A percentile compares a stretch with the other conserved stretches of the same genome.
Conservation (phyloP, 2,329 filamentous ascomycete genomes). For the Biscogniauxia sp. region DNA sequence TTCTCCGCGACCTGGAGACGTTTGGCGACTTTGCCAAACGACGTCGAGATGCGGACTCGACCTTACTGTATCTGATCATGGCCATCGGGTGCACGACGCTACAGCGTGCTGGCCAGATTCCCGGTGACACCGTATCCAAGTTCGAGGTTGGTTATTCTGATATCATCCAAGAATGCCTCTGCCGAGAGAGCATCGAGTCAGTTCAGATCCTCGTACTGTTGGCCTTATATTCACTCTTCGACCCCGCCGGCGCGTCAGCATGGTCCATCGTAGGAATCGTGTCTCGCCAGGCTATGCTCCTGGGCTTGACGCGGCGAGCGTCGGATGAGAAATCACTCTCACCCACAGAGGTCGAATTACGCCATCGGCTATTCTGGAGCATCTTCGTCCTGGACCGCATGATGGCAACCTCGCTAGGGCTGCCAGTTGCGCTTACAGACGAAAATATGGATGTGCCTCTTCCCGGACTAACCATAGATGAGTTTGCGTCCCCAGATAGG, state of each 20-base stretch:
- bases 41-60: slow-evolving; percentile 32
- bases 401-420: slow-evolving; percentile 41
- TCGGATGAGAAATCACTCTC: slow-evolving; percentile 27
- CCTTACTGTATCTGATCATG: slow-evolving; percentile 43
- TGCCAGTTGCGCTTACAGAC: slow-evolving; percentile 39
- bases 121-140: slow-evolving; percentile 29
- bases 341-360: slow-evolving; percentile 29
- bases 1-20: slow-evolving; percentile 35
- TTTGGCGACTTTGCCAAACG: slow-evolving; percentile 24
- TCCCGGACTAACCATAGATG: slow-evolving; percentile 43
- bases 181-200: slow-evolving; percentile 35
- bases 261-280: slow-evolving; percentile 41
- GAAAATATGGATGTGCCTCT: slow-evolving; percentile 40
- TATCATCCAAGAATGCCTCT: slow-evolving; percentile 41
- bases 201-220: slow-evolving; percentile 42
- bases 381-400: slow-evolving; percentile 45
- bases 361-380: slow-evolving; percentile 44
- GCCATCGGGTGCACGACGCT: slow-evolving; percentile 45
- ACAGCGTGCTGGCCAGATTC: slow-evolving; percentile 41
- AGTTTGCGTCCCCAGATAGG: slow-evolving; percentile 41
- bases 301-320: slow-evolving; percentile 36
- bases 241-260: slow-evolving; percentile 38
- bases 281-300: slow-evolving; percentile 38
- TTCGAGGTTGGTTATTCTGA: slow-evolving; percentile 39
- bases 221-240: slow-evolving; percentile 43